These are phyloP conservation scores for Colletotrichum lentis DNA, from an alignment of 2,329 filamentous ascomycete genomes.

Conservation along the genomic window DNA sequence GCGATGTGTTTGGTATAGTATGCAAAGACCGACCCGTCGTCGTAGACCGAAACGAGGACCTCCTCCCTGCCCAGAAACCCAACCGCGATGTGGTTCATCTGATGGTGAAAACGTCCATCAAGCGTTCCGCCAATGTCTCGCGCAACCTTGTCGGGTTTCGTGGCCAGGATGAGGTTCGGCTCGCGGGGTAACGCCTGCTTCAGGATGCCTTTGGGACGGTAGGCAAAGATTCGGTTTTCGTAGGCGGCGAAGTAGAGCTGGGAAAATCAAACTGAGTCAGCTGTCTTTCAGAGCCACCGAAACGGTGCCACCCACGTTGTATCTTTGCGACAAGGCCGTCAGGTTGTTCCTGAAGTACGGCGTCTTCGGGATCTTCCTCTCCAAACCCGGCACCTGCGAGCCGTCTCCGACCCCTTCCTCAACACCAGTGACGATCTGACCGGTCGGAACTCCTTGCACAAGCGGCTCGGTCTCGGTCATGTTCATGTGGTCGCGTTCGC, in stretches of 20 bases:
- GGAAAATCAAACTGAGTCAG: conserved; percentile 14
- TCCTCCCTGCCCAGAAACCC: conserved; percentile 76
- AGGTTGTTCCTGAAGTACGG: conserved; percentile 62
- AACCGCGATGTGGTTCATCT: conserved; percentile 73
- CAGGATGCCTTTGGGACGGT: conserved; percentile 56
- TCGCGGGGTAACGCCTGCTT: conserved; percentile 57
- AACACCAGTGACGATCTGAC: conserved; percentile 28
- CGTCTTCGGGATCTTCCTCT: conserved; percentile 41
- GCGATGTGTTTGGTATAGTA: conserved; percentile 69
- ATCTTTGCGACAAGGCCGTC: conserved; percentile 64
- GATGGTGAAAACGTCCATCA: conserved; percentile 61
- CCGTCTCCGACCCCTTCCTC: background rate
- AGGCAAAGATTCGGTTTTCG: conserved; percentile 65
- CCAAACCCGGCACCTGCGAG: conserved; percentile 15
- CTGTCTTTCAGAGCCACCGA: conserved; percentile 5
- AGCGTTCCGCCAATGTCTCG: conserved; percentile 60
- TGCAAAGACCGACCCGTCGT: conserved; percentile 78
- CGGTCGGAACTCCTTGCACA: conserved; percentile 29
- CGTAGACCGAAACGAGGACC: conserved; percentile 71
- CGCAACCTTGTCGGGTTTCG: conserved; percentile 52
- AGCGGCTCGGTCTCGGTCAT: conserved; percentile 30
- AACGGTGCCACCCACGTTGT: conserved; percentile 56
- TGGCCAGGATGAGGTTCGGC: conserved; percentile 61
- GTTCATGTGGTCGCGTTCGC: conserved; percentile 46
- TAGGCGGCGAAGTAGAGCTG: conserved; percentile 70